Conservation (phyloP, 2,329 filamentous ascomycete species). For the Talaromyces sp. region DNA sequence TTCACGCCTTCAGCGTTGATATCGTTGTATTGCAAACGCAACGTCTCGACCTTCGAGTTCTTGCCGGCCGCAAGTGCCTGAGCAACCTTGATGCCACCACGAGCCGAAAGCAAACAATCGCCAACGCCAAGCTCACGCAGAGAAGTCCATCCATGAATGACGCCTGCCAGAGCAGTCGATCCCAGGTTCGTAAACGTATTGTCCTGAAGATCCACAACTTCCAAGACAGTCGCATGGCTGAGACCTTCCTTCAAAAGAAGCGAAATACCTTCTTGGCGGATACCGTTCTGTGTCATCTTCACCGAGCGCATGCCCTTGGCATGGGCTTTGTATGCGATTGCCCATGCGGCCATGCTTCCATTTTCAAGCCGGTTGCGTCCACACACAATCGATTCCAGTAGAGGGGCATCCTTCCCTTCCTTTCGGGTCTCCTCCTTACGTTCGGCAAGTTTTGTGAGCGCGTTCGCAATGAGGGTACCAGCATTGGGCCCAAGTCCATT, state of each 20-base stretch:
- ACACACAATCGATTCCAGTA: slow-evolving; percentile 95
- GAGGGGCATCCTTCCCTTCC: slow-evolving; percentile 65
- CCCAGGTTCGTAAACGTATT: slow-evolving; percentile 90
- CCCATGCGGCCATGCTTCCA: slow-evolving; percentile 94
- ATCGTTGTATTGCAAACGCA: slow-evolving; percentile 91
- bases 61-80: slow-evolving; percentile 68
- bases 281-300: slow-evolving; percentile 98
- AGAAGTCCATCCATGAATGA: slow-evolving; percentile 67
- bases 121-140: slow-evolving; percentile 82
- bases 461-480: slow-evolving; percentile 82
- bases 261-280: slow-evolving; percentile 86
- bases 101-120: slow-evolving; percentile 76
- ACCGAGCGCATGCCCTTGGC: slow-evolving; percentile 71
- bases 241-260: slow-evolving; percentile 76
- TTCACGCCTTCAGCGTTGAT: slow-evolving; percentile 74
- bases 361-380: slow-evolving; percentile 94
- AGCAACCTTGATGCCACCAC: slow-evolving; percentile 70
- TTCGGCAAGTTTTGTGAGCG: slow-evolving; percentile 73
- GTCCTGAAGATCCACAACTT: slow-evolving; percentile 86
- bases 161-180: slow-evolving; percentile 70
- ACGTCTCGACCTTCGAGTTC: slow-evolving; percentile 72
- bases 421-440: slow-evolving; percentile 71
- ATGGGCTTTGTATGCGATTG: slow-evolving; percentile 78
- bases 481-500: slow-evolving; percentile 93
- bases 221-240: slow-evolving; percentile 62